Percentiles rank a stretch among this genome's conserved stretches.
Evolutionary conservation across 176 grass and related monocot genomes (phyloP).

Genomic region (Tuctoria greenei): DNA sequence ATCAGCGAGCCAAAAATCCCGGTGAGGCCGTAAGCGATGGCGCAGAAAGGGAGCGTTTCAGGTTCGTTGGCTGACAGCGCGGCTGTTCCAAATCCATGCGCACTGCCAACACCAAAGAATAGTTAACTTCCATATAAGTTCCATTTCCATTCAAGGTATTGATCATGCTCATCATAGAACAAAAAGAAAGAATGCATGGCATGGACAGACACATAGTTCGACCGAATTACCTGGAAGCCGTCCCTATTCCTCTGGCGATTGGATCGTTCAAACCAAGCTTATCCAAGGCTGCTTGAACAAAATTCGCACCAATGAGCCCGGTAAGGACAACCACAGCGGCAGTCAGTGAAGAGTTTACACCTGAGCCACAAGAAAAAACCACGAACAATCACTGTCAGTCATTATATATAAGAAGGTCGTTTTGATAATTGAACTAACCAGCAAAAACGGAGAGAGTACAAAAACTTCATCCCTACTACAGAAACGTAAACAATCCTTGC

Average conservation of each 20-base stretch:
- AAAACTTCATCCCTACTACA: neutral
- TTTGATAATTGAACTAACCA: too few species aligned
- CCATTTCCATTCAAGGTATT: neutral
- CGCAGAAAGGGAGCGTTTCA: slow-evolving; percentile 90
- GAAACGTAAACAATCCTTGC: neutral
- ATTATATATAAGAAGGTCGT: too few species aligned
- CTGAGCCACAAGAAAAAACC: slow-evolving; percentile 21
- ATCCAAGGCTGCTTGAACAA: slow-evolving; percentile 84
- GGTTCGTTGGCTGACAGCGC: slow-evolving; percentile 92
- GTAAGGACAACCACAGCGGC: slow-evolving; percentile 89
- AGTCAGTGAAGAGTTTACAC: slow-evolving; percentile 79
- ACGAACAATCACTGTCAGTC: neutral
- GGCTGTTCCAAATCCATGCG: slow-evolving; percentile 88
- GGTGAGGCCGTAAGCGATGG: slow-evolving; percentile 79
- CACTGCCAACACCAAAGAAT: slow-evolving; percentile 47
- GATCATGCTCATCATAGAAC: neutral
- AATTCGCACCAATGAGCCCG: slow-evolving; percentile 90
- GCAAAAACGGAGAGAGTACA: too few species aligned
- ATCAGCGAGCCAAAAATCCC: slow-evolving; percentile 78
- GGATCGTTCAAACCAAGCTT: slow-evolving; percentile 82
- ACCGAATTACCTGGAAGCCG: slow-evolving; percentile 75
- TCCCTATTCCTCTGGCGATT: slow-evolving; percentile 85
- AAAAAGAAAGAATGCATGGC: neutral
- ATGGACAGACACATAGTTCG: neutral
- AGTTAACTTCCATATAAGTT: neutral